Evolutionary conservation across 257 asterid species (phyloP).

Genomic region (Prunella vulgaris): DNA sequence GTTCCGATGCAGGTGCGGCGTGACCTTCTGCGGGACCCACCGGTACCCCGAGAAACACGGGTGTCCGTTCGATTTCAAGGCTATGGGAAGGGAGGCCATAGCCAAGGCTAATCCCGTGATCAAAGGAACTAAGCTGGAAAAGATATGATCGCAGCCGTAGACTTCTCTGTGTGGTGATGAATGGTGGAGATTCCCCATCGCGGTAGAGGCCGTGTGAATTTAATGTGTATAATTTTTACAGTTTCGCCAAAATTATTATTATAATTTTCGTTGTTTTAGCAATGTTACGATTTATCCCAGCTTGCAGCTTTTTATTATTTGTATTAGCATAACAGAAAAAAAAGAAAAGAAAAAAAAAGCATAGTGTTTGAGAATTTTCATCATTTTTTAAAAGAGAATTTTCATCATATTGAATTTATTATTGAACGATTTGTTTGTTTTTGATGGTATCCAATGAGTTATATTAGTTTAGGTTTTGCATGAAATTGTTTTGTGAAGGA

Average conservation of each 20-base stretch:
- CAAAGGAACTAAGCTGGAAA: conserved; percentile 57
- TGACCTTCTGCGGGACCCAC: conserved; percentile 79
- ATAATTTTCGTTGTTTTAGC: conserved; percentile 2
- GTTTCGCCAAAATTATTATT: conserved; percentile 16
- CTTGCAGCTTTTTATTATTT: background rate
- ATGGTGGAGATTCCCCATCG: conserved; percentile 31
- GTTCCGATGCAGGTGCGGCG: conserved; percentile 79
- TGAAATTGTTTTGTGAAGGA: no score
- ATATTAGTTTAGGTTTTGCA: no score
- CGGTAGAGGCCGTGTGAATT: conserved; percentile 24
- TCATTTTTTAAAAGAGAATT: background rate
- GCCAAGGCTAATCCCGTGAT: conserved; percentile 82
- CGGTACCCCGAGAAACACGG: conserved; percentile 88
- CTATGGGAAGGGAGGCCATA: conserved; percentile 76
- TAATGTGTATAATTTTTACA: conserved; percentile 32
- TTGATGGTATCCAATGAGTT: background rate
- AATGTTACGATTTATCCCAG: conserved; percentile 2
- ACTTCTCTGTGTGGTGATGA: conserved; percentile 13
- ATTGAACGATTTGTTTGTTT: background rate
- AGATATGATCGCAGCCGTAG: conserved; percentile 48
- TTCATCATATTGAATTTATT: background rate
- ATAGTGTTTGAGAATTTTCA: conserved; percentile 1
- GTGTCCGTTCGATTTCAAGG: conserved; percentile 70
- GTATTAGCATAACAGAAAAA: conserved; percentile 4
- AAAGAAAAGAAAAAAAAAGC: background rate